Base-by-base conservation (phyloP, 768 basidiomycete genomes). In the Asterophora parasitica region DNA sequence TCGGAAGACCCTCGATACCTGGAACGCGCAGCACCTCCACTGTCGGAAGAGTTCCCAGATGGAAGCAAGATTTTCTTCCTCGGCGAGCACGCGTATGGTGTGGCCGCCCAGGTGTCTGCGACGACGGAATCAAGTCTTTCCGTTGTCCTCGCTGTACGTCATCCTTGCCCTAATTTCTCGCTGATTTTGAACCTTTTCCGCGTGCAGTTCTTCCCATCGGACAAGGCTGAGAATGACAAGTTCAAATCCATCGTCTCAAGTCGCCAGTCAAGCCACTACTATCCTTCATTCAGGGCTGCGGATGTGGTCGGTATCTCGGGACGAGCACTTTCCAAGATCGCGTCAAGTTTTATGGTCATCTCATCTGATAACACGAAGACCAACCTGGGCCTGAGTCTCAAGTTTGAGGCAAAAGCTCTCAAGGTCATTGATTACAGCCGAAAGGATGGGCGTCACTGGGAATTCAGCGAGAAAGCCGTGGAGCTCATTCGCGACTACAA, bases 31-130 rank as follows among this genome's bases (percentile, higher is more conserved):
- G 80, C 96, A 0, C 87, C 91, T 0, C 83, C 90, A 0, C 67
- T 98, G 26, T 75, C 82, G 0, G 84, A 92, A 44, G 96, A 98
- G 61, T 97, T 91, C 68, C 93, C 94, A 0, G 82, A 81, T 0
- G 90, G 88, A 0, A 88, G 82, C 63, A 90, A 86, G 61, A 88
- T 98, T 23, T 96, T 99, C 69, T 98, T 97, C 81, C 76, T 98
- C 6, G 94, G 95, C 12, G 86, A 90, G 59, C 85, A 92, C 61
- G 92, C 89, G 0, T 99, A 95, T 60, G 96, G 96, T n/a, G 85
- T 90, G 2, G 92, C 95, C 11, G 93, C 94, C 0, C 88, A 93
- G 58, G 91, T 99, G 9, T 76, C 81, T 32, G 76, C 69, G 0
- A 90, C 92, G 0, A 78, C 77, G 0, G 79, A 87, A 3, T 74